Base-by-base conservation (phyloP, 371 early-diverging fungal genomes). In the Basidiobolus meristosporus region DNA sequence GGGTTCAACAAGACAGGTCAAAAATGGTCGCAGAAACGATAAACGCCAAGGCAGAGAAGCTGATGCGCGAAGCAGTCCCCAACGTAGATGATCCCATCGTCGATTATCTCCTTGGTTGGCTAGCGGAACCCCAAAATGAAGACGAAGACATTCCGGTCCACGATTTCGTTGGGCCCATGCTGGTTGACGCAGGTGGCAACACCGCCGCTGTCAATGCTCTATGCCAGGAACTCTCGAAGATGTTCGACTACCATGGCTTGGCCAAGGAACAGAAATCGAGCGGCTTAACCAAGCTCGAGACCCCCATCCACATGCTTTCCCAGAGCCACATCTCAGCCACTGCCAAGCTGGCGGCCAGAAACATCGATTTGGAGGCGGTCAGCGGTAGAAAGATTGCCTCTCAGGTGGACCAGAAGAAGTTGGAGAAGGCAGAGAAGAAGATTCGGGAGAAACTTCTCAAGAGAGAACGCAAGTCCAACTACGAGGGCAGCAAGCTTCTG, bases 401-500 rank as follows among this genome's bases (percentile, higher is more conserved):
- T 14, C 81, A 84, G 52, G 97, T 93, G 14, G 90, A 92, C 45
- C 73, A 82, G 43, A 69, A 73, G 40, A 90, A 90, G 53, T 63
- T 96, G 44, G 73, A 80, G 43, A 87, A 88, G 52, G 92, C 91
- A n/a, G 93, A 93, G 61, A 66, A 66, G 5, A 82, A 84, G 61
- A 85, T 90, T 52, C 84, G 80, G 7, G 72, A 76, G 49, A 91
- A 90, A 65, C 73, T 83, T 50, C 83, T 77, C 29, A 88, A 86
- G 52, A 75, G 90, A 31, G 69, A 73, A 2, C 55, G 61, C 23
- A 42, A 56, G 36, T 65, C 69, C 35, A 73, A 71, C 60, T 79
- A 79, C 43, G 87, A 83, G 43, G 78, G 81, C 14, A 79, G 79
- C 42, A 81, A 76, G 48, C 66, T 92, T 46, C 45, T 59, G 45